Conservation (phyloP, 2,329 filamentous ascomycete genomes). For the Tolypocladium cylindrosporum region DNA sequence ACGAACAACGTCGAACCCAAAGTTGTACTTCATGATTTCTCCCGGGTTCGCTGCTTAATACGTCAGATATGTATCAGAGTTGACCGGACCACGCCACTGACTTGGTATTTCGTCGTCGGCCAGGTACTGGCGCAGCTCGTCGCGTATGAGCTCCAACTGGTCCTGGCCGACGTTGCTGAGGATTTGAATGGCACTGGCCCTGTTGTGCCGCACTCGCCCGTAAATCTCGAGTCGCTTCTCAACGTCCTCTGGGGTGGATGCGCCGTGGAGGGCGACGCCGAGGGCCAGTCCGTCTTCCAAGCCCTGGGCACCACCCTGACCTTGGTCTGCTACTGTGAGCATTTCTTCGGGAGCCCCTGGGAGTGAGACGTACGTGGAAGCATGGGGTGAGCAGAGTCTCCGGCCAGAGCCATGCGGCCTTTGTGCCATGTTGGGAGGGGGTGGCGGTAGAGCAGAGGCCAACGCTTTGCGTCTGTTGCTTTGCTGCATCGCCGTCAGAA, state of each 20-base stretch:
- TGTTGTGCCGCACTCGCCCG: slow-evolving; percentile 12
- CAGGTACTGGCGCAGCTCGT: slow-evolving; percentile 17
- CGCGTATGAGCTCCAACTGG: slow-evolving; percentile 14
- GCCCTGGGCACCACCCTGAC: slow-evolving; percentile 24
- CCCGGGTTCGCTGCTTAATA: neutral
- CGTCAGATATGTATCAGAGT: neutral
- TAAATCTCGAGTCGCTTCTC: slow-evolving; percentile 14
- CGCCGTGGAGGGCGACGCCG: slow-evolving; percentile 16
- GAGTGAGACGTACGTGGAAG: slow-evolving; percentile 19
- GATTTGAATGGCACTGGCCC: slow-evolving; percentile 25
- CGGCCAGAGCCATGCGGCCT: slow-evolving; percentile 19
- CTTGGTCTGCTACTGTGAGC: slow-evolving; percentile 20
- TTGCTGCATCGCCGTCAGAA: slow-evolving; percentile 13
- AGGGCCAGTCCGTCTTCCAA: slow-evolving; percentile 26
- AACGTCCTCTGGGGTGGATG: slow-evolving; percentile 9
- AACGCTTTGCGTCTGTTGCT: slow-evolving; percentile 22
- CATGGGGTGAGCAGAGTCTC: slow-evolving; percentile 29
- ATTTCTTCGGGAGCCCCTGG: neutral
- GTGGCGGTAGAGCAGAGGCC: slow-evolving; percentile 23
- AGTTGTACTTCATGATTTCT: slow-evolving; percentile 5
- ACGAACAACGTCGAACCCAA: slow-evolving; percentile 11
- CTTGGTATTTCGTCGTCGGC: slow-evolving; percentile 18
- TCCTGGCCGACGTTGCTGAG: slow-evolving; percentile 27
- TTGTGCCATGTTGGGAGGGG: slow-evolving; percentile 22
- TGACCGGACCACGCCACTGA: slow-evolving; percentile 6